Percentiles rank a stretch among this genome's conserved stretches.
Evolutionary conservation across 805 yeast genomes (phyloP).

Genomic region (Saccharomycopsis sp.): DNA sequence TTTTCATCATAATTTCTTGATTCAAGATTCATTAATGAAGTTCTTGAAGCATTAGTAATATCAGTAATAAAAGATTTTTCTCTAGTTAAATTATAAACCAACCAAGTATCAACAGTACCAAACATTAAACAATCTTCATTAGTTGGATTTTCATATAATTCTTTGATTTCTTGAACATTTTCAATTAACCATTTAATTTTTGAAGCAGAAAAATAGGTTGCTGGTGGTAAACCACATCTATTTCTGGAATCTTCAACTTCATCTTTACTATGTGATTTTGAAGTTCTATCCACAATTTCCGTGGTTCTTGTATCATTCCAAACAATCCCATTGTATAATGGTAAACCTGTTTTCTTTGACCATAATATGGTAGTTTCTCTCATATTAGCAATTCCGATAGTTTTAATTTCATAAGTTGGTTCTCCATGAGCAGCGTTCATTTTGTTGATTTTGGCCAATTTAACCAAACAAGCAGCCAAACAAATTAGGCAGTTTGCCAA

Average conservation of each 20-base stretch:
- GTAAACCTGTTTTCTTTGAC: slow-evolving; percentile 74
- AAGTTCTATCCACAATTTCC: slow-evolving; percentile 54
- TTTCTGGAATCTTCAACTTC: slow-evolving; percentile 47
- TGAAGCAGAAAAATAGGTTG: slow-evolving; percentile 86
- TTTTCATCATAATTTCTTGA: slow-evolving; percentile 67
- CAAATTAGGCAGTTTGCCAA: slow-evolving; percentile 75
- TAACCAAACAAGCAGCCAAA: slow-evolving; percentile 51
- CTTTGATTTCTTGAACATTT: slow-evolving; percentile 55
- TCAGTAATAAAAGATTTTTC: slow-evolving; percentile 69
- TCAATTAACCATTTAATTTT: slow-evolving; percentile 85
- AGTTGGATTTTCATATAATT: slow-evolving; percentile 52
- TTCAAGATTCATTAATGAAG: slow-evolving; percentile 78
- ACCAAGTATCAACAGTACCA: slow-evolving; percentile 94
- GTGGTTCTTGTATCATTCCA: slow-evolving; percentile 94
- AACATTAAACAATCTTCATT: slow-evolving; percentile 53
- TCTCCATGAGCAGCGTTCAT: slow-evolving; percentile 32
- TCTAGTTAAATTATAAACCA: slow-evolving; percentile 70
- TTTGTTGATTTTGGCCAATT: slow-evolving; percentile 46
- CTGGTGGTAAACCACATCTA: slow-evolving; percentile 76
- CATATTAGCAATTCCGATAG: slow-evolving; percentile 90
- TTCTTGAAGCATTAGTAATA: slow-evolving; percentile 85
- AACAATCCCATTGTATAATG: slow-evolving; percentile 81
- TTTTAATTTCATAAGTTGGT: slow-evolving; percentile 50
- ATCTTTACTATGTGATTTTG: slow-evolving; percentile 40
- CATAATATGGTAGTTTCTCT: slow-evolving; percentile 89